These are phyloP conservation scores for Botryotinia globosa DNA, from an alignment of 2,329 filamentous ascomycete genomes.

Conservation along the genomic window DNA sequence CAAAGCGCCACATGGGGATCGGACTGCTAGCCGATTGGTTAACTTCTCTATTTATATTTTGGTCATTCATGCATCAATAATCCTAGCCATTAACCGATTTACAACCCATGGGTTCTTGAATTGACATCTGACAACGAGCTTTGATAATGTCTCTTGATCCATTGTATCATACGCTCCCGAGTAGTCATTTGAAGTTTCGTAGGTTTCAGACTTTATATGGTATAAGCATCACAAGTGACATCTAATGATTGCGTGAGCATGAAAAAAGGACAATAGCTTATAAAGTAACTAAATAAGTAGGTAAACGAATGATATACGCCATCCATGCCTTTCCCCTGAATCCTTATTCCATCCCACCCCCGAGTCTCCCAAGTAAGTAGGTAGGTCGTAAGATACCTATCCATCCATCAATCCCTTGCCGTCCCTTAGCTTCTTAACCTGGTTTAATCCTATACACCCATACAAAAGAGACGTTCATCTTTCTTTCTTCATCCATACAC, in stretches of 20 bases:
- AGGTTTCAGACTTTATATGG: neutral
- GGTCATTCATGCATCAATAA: neutral
- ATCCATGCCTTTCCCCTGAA: conserved; percentile 32
- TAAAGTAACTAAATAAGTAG: neutral
- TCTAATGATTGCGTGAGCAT: neutral
- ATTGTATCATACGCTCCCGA: neutral
- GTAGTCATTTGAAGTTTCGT: neutral
- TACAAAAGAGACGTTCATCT: conserved; percentile 21
- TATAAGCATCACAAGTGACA: neutral
- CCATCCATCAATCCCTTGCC: neutral
- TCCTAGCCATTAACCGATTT: neutral
- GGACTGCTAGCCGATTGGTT: neutral
- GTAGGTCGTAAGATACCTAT: neutral
- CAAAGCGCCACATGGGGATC: neutral
- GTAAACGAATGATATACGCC: conserved; percentile 34
- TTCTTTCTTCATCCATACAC: conserved; percentile 6
- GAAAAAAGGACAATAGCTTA: neutral
- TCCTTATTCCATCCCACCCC: conserved; percentile 5
- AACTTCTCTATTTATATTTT: neutral
- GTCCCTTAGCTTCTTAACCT: neutral
- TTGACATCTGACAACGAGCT: neutral
- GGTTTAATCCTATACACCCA: conserved; percentile 28
- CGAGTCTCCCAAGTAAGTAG: neutral
- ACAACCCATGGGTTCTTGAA: neutral
- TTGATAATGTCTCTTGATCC: neutral